A percentile compares a stretch with the other conserved stretches of the same genome.
Evolutionary conservation across 1,284 basidiomycete species (phyloP).

Genomic region (Ustilago tritici): DNA sequence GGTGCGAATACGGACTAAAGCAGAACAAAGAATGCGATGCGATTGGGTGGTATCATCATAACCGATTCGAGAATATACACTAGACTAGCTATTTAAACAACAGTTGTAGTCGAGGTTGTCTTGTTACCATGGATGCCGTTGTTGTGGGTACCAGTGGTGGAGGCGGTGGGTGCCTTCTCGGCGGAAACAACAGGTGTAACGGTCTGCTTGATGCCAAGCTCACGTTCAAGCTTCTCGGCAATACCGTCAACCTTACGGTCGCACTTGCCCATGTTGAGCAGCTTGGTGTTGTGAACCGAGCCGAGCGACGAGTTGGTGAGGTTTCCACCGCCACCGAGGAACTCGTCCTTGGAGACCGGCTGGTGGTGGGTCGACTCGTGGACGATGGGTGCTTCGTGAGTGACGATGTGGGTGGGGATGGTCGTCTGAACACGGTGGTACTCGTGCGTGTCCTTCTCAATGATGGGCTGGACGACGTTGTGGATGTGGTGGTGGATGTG

Average conservation of each 20-base stretch:
- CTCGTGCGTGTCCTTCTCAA: slow-evolving; percentile 69
- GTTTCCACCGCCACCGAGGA: slow-evolving; percentile 61
- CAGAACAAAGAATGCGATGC: slow-evolving; percentile 3
- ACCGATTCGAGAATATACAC: background rate
- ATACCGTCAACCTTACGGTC: slow-evolving; percentile 63
- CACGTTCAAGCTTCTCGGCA: slow-evolving; percentile 56
- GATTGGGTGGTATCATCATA: slow-evolving; percentile 24
- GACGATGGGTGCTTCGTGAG: slow-evolving; percentile 68
- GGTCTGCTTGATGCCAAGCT: slow-evolving; percentile 41
- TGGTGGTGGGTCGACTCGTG: slow-evolving; percentile 66
- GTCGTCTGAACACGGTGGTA: slow-evolving; percentile 67
- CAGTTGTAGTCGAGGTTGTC: slow-evolving; percentile 13
- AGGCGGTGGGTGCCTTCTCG: slow-evolving; percentile 7
- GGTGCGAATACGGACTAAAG: background rate
- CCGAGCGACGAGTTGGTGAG: slow-evolving; percentile 48
- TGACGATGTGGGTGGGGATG: slow-evolving; percentile 62
- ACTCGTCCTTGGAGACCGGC: slow-evolving; percentile 64
- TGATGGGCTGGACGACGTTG: slow-evolving; percentile 69
- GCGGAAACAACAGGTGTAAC: slow-evolving; percentile 6
- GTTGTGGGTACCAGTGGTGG: background rate
- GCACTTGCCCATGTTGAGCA: slow-evolving; percentile 62
- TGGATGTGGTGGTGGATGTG: slow-evolving; percentile 69
- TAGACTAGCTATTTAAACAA: slow-evolving; percentile 19
- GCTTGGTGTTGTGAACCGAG: slow-evolving; percentile 53
- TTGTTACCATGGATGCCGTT: slow-evolving; percentile 4